Base-by-base conservation (phyloP, 352 stramenopile genomes). In the Pythium aphanidermatum region DNA sequence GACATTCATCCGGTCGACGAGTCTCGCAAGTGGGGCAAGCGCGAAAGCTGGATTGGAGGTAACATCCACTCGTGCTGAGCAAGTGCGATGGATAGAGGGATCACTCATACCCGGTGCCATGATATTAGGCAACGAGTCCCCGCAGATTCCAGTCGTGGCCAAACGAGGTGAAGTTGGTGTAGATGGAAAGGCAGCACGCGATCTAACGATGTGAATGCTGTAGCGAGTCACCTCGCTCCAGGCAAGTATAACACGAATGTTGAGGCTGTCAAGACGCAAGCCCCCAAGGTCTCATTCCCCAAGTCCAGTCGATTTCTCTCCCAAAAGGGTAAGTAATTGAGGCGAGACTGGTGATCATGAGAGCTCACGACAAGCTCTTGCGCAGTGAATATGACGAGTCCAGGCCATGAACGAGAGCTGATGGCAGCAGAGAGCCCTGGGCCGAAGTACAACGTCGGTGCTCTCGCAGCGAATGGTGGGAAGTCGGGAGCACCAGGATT, bases 41-140 rank as follows among this genome's bases (percentile, higher is more conserved):
- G 80, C 19, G 74, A 92, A 46, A 88, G 74, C 59, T 92, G 80
- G 80, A 92, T 92, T 46, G 77, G 70, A 46, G 74, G 77, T 80
- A 34, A n/a, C n/a, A n/a, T n/a, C n/a, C 33, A 44, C 6, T 53
- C 4, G 11, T 33, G 12, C n/a, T n/a, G n/a, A n/a, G n/a, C n/a
- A n/a, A n/a, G n/a, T n/a, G n/a, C n/a, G n/a, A n/a, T n/a, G n/a
- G n/a, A n/a, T n/a, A n/a, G n/a, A n/a, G n/a, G n/a, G n/a, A n/a
- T n/a, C n/a, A n/a, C n/a, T n/a, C n/a, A n/a, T n/a, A n/a, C n/a
- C n/a, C n/a, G n/a, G n/a, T n/a, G n/a, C n/a, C n/a, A n/a, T n/a
- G n/a, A n/a, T n/a, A n/a, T n/a, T n/a, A 60, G 52, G 44, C 23
- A 51, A 37, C 38, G 55, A 60, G 12, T 60, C 44, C 26, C 52